Base-by-base conservation (phyloP, 352 stramenopile genomes). In the Pythium dissotocum region DNA sequence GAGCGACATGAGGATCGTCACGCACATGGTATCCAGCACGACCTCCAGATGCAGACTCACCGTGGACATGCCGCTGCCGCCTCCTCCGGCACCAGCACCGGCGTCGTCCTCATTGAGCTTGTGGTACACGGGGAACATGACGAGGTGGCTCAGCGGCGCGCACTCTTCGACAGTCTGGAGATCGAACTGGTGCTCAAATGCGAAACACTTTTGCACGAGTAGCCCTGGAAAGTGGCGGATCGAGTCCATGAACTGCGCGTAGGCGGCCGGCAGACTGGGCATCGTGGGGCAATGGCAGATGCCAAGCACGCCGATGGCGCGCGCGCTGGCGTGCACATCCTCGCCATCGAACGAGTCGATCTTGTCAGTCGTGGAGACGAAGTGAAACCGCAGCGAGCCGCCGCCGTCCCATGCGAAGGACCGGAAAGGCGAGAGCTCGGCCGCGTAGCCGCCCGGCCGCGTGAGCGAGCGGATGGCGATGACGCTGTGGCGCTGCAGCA, bases 111-210 rank as follows among this genome's bases (percentile, higher is more conserved):
- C 83, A 58, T 74, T 76, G 30, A 96, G 75, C 9, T 86, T 80
- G 57, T 94, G 87, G 57, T 89, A 78, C 26, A 85, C 78, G 13
- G 87, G 88, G 71, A 96, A 94, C 79, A 96, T 90, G 36, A 95
- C 83, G 58, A 96, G 78, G 61, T 94, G 75, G 13, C 51, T 67
- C 8, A 94, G 72, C 26, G 71, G 65, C 26, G 81, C 77, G 60
- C 83, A 88, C 65, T 94, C 81, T 18, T 80, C 74, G 8, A 87
- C 69, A 0, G 77, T 85, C 5, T 61, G 70, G 33, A 80, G 71
- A 35, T 94, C 86, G 51, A 96, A 94, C 21, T 74, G 69, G 65
- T 92, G 84, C 63, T 96, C 86, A 58, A 96, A 96, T 26, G 84
- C 86, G 72, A 94, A 94, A 62, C 88, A 89, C 56, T 92, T 91